Base-by-base conservation (phyloP, 2,329 filamentous ascomycete species). In the Fulvia fulva region DNA sequence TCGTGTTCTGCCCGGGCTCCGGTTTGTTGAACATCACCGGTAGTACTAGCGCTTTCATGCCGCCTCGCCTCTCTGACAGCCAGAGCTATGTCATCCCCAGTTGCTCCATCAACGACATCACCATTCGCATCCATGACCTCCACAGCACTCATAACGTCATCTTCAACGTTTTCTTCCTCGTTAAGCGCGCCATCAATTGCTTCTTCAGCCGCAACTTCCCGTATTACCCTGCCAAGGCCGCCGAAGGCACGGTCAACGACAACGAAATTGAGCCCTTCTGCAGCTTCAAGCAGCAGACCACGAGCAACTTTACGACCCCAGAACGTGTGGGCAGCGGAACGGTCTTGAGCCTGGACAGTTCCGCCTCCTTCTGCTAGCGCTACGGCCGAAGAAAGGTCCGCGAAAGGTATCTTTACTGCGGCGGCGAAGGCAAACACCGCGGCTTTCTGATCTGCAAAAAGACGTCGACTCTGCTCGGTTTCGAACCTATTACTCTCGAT, bases 211-310 rank as follows among this genome's bases (percentile, higher is more conserved):
- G 51, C 57, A n/a, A 63, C 26, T 46, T 65, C 64, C 32, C 54
- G 43, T 3, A 62, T 62, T 1, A 74, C 71, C 12, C 77, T 74
- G 5, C 80, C 80, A n/a, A 81, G 69, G 0, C 85, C 85, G 30
- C 85, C 84, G 71, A 86, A 87, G 3, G 83, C 83, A 30, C 78
- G 77, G 66, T 86, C 84, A 21, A 85, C 80, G 61, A 80, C 80
- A 16, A 76, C 74, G 69, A 82, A 86, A 44, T 81, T 81, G 47
- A 87, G 75, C 2, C 77, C 79, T 60, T 80, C 79, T 0, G 77
- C 79, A 21, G 80, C 80, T 64, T 82, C 81, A 91, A 85, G 78
- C 49, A 88, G 68, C 1, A 88, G 64, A 0, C 84, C 82, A 56
- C 84, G 76, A 1, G 80, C 83, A 16, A 87, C 81, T 55, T 81